Percentiles rank a stretch among this genome's conserved stretches.
These are phyloP conservation scores for Backusella parvicylindrica DNA, from an alignment of 192 early-diverging fungal genomes.

Conservation along the genomic window DNA sequence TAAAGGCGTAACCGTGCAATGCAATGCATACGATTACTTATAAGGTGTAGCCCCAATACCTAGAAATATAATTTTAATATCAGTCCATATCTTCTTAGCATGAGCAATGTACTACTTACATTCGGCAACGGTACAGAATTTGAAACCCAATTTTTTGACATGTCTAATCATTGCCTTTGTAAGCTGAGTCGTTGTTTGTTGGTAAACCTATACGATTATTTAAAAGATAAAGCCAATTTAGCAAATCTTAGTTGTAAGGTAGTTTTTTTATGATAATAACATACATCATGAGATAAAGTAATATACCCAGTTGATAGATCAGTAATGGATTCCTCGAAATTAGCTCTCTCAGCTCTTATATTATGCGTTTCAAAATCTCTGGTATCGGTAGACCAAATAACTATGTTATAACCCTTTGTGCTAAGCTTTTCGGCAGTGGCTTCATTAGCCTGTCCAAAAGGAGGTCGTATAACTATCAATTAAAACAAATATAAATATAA, in stretches of 20 bases:
- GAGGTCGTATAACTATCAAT: conserved; percentile 36
- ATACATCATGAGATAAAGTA: conserved; percentile 37
- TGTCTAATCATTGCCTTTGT: neutral
- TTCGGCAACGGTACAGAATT: conserved; percentile 21
- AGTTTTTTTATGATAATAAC: too few relatives aligned
- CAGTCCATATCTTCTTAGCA: neutral
- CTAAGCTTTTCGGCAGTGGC: conserved; percentile 16
- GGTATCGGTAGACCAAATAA: conserved; percentile 42
- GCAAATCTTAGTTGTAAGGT: too few relatives aligned
- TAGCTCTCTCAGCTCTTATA: neutral
- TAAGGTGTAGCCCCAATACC: neutral
- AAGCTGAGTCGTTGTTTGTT: conserved; percentile 12
- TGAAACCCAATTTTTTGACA: neutral
- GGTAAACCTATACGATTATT: conserved; percentile 1
- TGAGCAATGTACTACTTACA: conserved; percentile 10
- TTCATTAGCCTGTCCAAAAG: conserved; percentile 34
- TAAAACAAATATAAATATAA: neutral
- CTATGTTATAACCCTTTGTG: conserved; percentile 28
- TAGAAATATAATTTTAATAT: neutral
- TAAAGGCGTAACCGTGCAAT: neutral
- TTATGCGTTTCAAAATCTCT: conserved; percentile 34
- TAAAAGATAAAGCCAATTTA: neutral
- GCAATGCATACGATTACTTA: neutral
- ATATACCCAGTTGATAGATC: conserved; percentile 31
- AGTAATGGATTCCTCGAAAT: conserved; percentile 10